These are phyloP conservation scores for Solanum appendiculatum DNA, from an alignment of 257 asterid species.

Conservation along the genomic window DNA sequence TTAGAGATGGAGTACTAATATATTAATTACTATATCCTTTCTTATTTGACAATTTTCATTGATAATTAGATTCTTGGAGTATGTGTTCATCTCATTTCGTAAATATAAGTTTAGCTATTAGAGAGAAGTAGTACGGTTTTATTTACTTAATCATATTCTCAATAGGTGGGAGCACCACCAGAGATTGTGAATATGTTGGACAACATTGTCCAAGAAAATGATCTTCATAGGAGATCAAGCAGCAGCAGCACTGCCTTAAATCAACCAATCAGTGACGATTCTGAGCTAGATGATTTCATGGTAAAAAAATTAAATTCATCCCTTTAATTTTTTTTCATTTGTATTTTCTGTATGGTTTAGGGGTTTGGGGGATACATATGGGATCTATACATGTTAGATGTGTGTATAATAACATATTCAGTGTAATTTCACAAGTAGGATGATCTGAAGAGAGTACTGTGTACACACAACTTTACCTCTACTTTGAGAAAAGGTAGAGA, in stretches of 20 bases:
- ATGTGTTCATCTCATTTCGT: not conserved
- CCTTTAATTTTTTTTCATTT: not conserved
- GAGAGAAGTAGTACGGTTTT: not conserved
- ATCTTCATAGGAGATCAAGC: not conserved
- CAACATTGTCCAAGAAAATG: slow-evolving; percentile 35
- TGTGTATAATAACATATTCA: too few species aligned
- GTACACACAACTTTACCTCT: too few species aligned
- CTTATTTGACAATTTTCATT: not conserved
- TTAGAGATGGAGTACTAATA: not conserved
- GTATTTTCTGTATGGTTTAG: not conserved
- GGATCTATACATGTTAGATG: too few species aligned
- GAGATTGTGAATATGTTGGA: slow-evolving; percentile 41
- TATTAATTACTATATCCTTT: not conserved
- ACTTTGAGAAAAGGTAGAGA: not conserved
- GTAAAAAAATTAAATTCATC: not conserved
- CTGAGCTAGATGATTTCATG: slow-evolving; percentile 65
- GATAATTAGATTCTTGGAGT: not conserved
- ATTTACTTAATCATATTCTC: not conserved
- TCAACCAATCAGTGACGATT: slow-evolving; percentile 29
- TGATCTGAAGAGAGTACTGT: too few species aligned
- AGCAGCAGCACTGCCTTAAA: slow-evolving; percentile 7
- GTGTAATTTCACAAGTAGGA: too few species aligned
- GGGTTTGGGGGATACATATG: not conserved
- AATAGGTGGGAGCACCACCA: slow-evolving; percentile 61
- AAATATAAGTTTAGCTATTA: not conserved